A percentile compares a stretch with the other conserved stretches of the same genome.
phyloP scores from a whole-genome alignment of 345 rosid species.

The Diplotaxis tenuifolia region DNA sequence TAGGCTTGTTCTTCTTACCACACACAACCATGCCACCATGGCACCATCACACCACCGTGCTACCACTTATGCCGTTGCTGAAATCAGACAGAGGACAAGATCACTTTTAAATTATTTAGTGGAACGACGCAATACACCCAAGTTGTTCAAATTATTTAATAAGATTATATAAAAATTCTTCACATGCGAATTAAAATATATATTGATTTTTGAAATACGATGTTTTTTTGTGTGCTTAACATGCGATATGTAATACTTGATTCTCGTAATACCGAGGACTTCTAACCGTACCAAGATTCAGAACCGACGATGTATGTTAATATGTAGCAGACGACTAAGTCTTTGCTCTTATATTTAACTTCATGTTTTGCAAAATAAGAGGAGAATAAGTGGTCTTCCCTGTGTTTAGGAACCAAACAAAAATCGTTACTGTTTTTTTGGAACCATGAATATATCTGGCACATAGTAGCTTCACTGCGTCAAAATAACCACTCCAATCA shows the following conservation, averaged over 20 bases:
- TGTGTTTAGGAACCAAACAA: not conserved
- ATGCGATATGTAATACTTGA: too few relatives aligned
- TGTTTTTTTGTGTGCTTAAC: not conserved
- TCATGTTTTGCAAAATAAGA: not conserved
- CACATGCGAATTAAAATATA: not conserved
- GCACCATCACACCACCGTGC: too few relatives aligned
- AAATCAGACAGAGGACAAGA: not conserved
- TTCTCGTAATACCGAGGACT: too few relatives aligned
- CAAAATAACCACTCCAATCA: not conserved
- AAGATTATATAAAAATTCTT: too few relatives aligned
- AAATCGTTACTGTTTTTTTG: too few relatives aligned
- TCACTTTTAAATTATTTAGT: not conserved
- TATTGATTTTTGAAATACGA: not conserved
- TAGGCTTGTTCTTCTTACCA: not conserved
- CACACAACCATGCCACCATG: not conserved
- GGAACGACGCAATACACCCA: not conserved
- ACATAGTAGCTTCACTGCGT: not conserved
- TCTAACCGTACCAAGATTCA: not conserved
- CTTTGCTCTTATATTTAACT: not conserved
- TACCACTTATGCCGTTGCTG: too few relatives aligned
- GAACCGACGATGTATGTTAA: not conserved
- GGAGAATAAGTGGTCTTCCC: not conserved
- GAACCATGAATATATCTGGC: not conserved
- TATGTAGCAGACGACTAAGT: not conserved
- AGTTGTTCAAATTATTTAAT: not conserved